Conservation (phyloP, 2,329 filamentous ascomycete species). For the Graphilbum ipis-grandicollis region DNA sequence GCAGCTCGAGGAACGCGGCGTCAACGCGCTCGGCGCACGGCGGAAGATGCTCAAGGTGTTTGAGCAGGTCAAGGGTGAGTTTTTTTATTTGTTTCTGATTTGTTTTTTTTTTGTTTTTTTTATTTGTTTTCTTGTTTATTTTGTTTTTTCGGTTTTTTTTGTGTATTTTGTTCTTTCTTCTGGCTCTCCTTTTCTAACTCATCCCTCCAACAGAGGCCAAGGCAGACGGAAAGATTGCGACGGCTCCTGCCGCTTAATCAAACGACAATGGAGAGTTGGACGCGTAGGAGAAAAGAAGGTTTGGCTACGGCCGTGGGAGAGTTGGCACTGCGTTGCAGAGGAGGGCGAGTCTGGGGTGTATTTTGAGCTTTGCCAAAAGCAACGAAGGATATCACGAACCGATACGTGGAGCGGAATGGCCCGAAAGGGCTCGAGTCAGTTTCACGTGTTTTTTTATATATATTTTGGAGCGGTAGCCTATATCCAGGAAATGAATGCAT, state of each 20-base stretch:
- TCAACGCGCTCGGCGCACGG: conserved; percentile 84
- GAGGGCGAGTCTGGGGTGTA: too few species aligned
- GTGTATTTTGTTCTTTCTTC: neutral
- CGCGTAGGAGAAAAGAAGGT: too few species aligned
- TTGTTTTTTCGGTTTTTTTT: neutral
- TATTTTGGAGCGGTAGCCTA: neutral
- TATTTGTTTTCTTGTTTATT: neutral
- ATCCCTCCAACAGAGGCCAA: conserved; percentile 40
- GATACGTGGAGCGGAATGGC: too few species aligned
- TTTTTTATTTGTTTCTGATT: neutral
- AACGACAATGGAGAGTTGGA: neutral
- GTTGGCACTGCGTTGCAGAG: too few species aligned
- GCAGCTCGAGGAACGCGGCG: conserved; percentile 78
- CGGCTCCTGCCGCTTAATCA: neutral
- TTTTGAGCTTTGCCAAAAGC: too few species aligned
- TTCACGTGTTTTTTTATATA: neutral
- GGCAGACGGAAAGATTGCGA: conserved; percentile 48
- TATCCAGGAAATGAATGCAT: neutral
- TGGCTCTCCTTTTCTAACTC: neutral
- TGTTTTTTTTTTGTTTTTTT: neutral
- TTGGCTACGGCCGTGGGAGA: too few species aligned
- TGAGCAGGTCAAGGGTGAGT: conserved; percentile 69
- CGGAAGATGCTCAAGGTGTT: conserved; percentile 99
- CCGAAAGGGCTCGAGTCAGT: neutral
- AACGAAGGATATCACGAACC: too few species aligned